Evolutionary conservation across 371 early-diverging fungal genomes (phyloP), one percentile per base, ranked within the genome.

Genomic region (Rhizoclosmatium hyalinum): DNA sequence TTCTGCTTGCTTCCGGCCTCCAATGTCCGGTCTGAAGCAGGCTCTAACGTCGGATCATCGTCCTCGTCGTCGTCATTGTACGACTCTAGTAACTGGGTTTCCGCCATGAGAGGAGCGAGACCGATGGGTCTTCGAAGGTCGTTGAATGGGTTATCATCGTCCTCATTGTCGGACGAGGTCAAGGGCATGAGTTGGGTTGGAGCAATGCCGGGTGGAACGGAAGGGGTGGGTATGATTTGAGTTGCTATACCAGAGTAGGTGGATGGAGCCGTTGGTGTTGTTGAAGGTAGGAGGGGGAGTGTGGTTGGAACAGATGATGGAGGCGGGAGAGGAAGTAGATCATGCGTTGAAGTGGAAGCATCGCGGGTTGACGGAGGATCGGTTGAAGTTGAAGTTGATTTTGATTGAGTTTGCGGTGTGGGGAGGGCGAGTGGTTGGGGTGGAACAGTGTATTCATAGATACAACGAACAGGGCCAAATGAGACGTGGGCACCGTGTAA

Each of bases 391-490:
- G 53, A 10, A n/a, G n/a, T 53, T 53, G 32, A 32, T 32, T 32
- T 32, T 32, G 32, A 32, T 32, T 1, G 32, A 32, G 32, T 32
- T 32, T 32, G 32, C 32, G 32, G 32, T 32, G 32, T 32, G 32
- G 32, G 32, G 32, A 32, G 55, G 14, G 17, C 0, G 19, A 17
- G 19, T 54, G 55, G 19, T 19, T 14, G 50, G 17, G 50, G 50
- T 50, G 50, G 12, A 50, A 17, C 6, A 50, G 50, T 17, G 17
- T 12, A 50, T 50, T 82, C 79, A 63, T 79, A 84, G 10, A 67
- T 58, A 32, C 78, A 81, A 24, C 41, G 44, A 21, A 65, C 74
- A 17, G 82, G 79, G 2, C 81, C 82, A 62, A 84, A 82, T 2
- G 42, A 17, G 12, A 82, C 46, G 8, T 65, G 14, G 45, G 79